Evolutionary conservation across 108 stramenopile species (phyloP).

Genomic region (Fragilariopsis cylindrus): DNA sequence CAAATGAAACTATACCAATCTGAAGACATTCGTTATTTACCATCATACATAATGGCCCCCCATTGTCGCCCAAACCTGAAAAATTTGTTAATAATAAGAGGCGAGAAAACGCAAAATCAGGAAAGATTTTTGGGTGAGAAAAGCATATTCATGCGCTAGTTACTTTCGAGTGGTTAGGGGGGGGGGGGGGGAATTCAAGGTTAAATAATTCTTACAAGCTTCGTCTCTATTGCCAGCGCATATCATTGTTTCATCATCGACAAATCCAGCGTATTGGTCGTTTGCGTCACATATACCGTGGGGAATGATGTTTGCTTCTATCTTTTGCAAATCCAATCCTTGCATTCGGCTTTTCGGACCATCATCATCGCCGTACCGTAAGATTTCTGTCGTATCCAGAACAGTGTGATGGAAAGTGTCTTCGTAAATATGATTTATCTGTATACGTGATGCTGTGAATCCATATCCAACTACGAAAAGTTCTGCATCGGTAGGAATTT

Average conservation of each 20-base stretch:
- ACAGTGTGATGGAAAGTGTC: constrained; percentile 4
- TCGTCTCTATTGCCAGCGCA: constrained; percentile 31
- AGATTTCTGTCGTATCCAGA: neutral
- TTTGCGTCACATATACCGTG: constrained; percentile 16
- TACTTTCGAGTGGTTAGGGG: no score
- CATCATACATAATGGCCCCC: constrained; percentile 25
- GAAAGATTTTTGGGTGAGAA: no score
- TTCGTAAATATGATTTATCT: neutral
- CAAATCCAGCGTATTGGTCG: constrained; percentile 13
- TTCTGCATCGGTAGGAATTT: constrained; percentile 1
- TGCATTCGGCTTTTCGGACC: neutral
- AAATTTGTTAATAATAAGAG: neutral
- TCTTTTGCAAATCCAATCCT: constrained; percentile 23
- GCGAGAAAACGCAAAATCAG: no score
- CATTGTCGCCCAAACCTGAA: constrained; percentile 33
- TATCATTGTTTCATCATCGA: constrained; percentile 29
- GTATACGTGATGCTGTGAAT: constrained; percentile 14
- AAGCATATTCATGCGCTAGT: no score
- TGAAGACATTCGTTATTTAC: constrained; percentile 15
- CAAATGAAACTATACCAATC: constrained; percentile 41
- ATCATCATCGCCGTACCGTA: constrained; percentile 8
- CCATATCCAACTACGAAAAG: constrained; percentile 30
- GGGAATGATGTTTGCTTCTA: constrained; percentile 6
- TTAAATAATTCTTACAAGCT: constrained; percentile 17
- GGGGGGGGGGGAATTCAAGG: neutral